Evolutionary conservation across 164 flowering plant species (phyloP), one percentile per base, ranked within the genome.

Genomic region (Macadamia tetraphylla): DNA sequence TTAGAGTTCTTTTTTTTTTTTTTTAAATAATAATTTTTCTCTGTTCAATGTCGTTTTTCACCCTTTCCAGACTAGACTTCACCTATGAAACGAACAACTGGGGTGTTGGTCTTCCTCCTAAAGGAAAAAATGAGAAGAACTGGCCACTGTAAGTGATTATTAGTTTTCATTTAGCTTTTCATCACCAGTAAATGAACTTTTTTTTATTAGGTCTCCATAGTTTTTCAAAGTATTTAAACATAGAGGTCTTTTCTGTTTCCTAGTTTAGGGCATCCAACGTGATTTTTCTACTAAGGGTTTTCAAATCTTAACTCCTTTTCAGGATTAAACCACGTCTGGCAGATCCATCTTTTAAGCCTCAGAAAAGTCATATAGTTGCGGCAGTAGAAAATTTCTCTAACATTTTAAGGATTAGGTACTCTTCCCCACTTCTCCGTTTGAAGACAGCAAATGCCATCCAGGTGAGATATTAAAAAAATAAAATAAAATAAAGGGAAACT

Each of bases 81-180:
- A 82, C 82, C 74, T 94, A 88, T 78, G 78, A 72, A 58, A 77
- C 87, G 60, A 94, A 90, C 80, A 94, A 94, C 55, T 94, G 98
- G 97, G 97, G 89, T 68, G 90, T 90, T 74, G 96, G 98, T 40
- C 92, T 94, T 79, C 98, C 98, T 77, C 95, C 92, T 29, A 88
- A 77, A 81, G 86, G 72, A 74, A 92, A 91, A 71, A 94, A 94
- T 80, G 95, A 86, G 67, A 68, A 74, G 58, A 84, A 76, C 77
- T 94, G 97, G 98, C 90, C 90, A n/a, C 70, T 91, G 98, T 94
- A 80, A 87, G 95, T 57, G 62, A 63, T 69, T 14, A 30, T 51
- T 43, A 14, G 46, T 69, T 32, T 74, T 58, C 51, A 43, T 44
- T 29, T 8, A 6, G 60, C 9, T 56, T 58, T n/a, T 35, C 62